Conservation (phyloP, 2,329 filamentous ascomycete genomes). For the Calonectria leucothoes region DNA sequence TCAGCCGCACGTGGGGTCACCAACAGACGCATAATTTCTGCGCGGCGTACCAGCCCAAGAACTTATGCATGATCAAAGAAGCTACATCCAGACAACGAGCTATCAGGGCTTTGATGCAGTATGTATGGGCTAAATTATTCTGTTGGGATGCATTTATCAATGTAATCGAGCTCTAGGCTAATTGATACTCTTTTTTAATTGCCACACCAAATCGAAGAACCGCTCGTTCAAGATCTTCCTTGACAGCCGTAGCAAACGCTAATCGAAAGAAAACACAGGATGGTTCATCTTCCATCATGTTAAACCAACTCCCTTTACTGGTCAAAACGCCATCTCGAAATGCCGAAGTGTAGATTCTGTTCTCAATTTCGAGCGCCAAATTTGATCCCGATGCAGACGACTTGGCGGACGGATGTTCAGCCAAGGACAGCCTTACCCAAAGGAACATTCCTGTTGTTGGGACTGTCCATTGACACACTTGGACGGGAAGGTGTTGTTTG, state of each 20-base stretch:
- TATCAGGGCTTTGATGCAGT: too few relatives aligned
- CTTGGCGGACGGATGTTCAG: background rate
- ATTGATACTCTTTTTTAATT: too few relatives aligned
- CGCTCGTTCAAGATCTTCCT: background rate
- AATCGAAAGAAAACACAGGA: background rate
- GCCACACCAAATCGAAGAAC: too few relatives aligned
- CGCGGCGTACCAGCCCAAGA: too few relatives aligned
- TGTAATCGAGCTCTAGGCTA: too few relatives aligned
- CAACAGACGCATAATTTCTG: too few relatives aligned
- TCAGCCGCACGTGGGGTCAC: background rate
- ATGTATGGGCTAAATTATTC: too few relatives aligned
- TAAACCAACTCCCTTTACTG: slow-evolving; percentile 15
- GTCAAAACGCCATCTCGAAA: slow-evolving; percentile 4
- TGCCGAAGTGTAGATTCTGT: background rate
- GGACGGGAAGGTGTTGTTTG: slow-evolving; percentile 73
- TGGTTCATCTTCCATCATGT: background rate
- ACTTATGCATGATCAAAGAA: too few relatives aligned
- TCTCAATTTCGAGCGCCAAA: background rate
- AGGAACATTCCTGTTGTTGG: slow-evolving; percentile 91
- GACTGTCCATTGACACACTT: slow-evolving; percentile 77
- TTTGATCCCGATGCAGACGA: background rate
- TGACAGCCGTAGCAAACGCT: slow-evolving; percentile 2
- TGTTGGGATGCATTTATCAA: too few relatives aligned
- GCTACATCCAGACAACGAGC: too few relatives aligned
- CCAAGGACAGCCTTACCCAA: slow-evolving; percentile 74